Percentiles rank a stretch among this genome's conserved stretches.
Evolutionary conservation across 805 yeast species (phyloP).

Genomic region (Zygosaccharomyces lentus): DNA sequence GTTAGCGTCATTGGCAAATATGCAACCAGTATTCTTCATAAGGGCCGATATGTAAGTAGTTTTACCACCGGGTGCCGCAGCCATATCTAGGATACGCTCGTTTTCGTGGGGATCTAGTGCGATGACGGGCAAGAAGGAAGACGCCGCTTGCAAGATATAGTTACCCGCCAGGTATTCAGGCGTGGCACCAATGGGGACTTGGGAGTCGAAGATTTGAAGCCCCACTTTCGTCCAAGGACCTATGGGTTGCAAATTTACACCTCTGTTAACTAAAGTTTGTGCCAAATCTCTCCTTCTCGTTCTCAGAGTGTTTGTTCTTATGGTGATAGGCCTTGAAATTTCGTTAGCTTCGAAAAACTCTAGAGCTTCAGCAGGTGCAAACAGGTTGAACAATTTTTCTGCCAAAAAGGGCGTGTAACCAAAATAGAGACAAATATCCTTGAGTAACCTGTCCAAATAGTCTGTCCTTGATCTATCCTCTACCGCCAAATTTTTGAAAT

Average conservation of each 20-base stretch:
- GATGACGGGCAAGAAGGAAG: slow-evolving; percentile 95
- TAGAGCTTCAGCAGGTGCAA: slow-evolving; percentile 93
- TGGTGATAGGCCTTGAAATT: slow-evolving; percentile 91
- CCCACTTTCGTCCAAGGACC: slow-evolving; percentile 99
- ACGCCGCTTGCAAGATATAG: slow-evolving; percentile 96
- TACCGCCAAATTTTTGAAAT: slow-evolving; percentile 76
- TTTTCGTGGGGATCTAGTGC: slow-evolving; percentile 96
- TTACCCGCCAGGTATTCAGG: slow-evolving; percentile 98
- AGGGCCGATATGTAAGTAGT: slow-evolving; percentile 91
- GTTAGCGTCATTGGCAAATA: slow-evolving; percentile 95
- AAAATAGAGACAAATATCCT: slow-evolving; percentile 87
- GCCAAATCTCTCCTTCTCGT: slow-evolving; percentile 95
- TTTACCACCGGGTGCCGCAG: slow-evolving; percentile 99
- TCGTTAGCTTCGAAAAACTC: slow-evolving; percentile 99
- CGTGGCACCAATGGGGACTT: slow-evolving; percentile 99
- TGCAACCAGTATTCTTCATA: slow-evolving; percentile 97
- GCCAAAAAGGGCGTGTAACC: slow-evolving; percentile 92
- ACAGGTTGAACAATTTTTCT: slow-evolving; percentile 85
- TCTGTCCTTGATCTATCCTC: slow-evolving; percentile 84
- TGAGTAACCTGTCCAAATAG: slow-evolving; percentile 69
- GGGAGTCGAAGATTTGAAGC: slow-evolving; percentile 93
- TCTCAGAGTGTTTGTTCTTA: slow-evolving; percentile 93
- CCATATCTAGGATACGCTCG: slow-evolving; percentile 96
- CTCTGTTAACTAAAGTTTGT: slow-evolving; percentile 89
- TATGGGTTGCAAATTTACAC: slow-evolving; percentile 95